Evolutionary conservation across 164 flowering plant genomes (phyloP).

Genomic region (Tetracentron sinense): DNA sequence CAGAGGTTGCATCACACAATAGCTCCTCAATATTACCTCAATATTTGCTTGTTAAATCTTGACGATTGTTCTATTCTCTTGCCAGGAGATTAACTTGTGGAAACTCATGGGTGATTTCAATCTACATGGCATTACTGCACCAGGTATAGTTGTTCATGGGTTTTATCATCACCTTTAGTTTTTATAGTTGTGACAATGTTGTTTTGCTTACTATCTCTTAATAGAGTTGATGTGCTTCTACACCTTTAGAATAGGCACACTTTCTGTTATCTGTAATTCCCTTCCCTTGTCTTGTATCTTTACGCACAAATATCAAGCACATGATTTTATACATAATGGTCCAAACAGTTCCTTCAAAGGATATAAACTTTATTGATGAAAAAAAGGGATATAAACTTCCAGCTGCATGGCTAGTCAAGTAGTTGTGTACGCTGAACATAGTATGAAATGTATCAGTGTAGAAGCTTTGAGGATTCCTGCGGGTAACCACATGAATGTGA

Average conservation of each 20-base stretch:
- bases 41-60: background rate
- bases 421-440: background rate
- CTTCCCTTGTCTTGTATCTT: background rate
- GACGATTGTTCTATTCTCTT: background rate
- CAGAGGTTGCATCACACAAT: conserved; percentile 44
- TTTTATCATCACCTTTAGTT: background rate
- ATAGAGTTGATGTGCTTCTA: background rate
- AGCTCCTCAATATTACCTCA: background rate
- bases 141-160: conserved; percentile 44
- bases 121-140: conserved; percentile 95
- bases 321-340: background rate
- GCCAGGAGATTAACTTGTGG: conserved; percentile 90
- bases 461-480: background rate
- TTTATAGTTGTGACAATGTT: background rate
- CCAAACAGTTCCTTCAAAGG: background rate
- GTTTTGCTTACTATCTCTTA: background rate
- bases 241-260: background rate
- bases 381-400: background rate
- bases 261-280: background rate
- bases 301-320: background rate
- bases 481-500: too few species aligned
- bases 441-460: background rate
- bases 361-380: too few species aligned
- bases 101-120: conserved; percentile 96
- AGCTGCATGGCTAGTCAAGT: background rate